phyloP scores from a whole-genome alignment of 306 rosid species.

The Sechiopsis laciniata region DNA sequence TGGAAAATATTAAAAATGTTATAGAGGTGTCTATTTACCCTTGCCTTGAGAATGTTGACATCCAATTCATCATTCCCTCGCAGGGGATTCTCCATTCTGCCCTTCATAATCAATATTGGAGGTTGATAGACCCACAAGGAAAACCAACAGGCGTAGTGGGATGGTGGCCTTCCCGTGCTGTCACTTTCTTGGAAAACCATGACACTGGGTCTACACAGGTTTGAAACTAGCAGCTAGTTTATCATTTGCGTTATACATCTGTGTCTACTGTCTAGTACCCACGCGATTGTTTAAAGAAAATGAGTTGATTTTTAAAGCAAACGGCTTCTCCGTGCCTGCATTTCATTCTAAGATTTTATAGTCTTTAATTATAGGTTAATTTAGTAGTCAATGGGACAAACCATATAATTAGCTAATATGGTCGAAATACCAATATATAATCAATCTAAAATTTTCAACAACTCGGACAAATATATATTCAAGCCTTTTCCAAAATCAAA shows the following conservation, averaged over 20 bases:
- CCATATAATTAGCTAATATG: not conserved
- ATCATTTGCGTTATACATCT: not conserved
- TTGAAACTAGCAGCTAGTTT: slow-evolving; percentile 17
- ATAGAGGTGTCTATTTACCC: too few relatives aligned
- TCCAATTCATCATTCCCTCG: slow-evolving; percentile 15
- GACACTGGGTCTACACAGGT: slow-evolving; percentile 91
- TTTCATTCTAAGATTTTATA: not conserved
- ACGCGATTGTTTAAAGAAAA: not conserved
- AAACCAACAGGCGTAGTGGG: slow-evolving; percentile 83
- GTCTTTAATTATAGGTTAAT: not conserved
- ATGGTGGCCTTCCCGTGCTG: slow-evolving; percentile 90
- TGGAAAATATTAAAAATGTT: too few relatives aligned
- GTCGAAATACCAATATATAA: too few relatives aligned
- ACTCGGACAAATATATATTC: too few relatives aligned
- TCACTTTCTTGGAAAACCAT: slow-evolving; percentile 78
- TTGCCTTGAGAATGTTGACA: not conserved
- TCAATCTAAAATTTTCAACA: too few relatives aligned
- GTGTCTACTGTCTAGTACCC: not conserved
- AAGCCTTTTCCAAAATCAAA: too few relatives aligned
- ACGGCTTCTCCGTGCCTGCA: slow-evolving; percentile 1
- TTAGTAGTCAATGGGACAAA: not conserved
- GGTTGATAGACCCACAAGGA: slow-evolving; percentile 70
- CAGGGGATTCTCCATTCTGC: slow-evolving; percentile 79
- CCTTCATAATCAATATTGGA: slow-evolving; percentile 65
- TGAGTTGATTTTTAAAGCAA: slow-evolving; percentile 6